Percentiles rank a stretch among this genome's conserved stretches.
Evolutionary conservation across 1,139 yeast genomes (phyloP).

Genomic region (Casaregolazyma lundiana): DNA sequence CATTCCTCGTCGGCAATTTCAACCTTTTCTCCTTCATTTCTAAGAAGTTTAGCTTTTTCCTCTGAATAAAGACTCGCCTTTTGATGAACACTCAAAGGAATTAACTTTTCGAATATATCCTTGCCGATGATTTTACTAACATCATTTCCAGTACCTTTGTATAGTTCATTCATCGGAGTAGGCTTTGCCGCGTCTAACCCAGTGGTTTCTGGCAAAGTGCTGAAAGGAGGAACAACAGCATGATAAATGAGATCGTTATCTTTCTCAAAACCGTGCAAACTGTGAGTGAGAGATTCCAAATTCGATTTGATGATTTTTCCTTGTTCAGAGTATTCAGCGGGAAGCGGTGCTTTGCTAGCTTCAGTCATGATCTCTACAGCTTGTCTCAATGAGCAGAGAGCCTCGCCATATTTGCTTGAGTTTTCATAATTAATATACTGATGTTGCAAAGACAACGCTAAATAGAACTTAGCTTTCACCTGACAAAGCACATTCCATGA

Average conservation of each 20-base stretch:
- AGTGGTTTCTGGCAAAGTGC: constrained; percentile 55
- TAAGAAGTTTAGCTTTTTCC: constrained; percentile 71
- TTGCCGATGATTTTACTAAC: constrained; percentile 46
- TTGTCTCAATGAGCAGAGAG: constrained; percentile 61
- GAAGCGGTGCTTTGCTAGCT: constrained; percentile 21
- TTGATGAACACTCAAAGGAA: constrained; percentile 85
- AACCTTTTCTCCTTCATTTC: constrained; percentile 69
- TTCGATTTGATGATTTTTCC: constrained; percentile 24
- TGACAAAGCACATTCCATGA: constrained; percentile 42
- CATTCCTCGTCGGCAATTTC: constrained; percentile 80
- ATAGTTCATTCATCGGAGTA: constrained; percentile 51
- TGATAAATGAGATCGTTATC: constrained; percentile 92
- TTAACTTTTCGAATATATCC: constrained; percentile 67
- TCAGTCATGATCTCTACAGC: constrained; percentile 36
- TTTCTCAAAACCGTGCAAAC: constrained; percentile 51
- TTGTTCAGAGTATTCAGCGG: constrained; percentile 22
- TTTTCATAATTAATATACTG: constrained; percentile 49
- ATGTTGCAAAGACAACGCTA: constrained; percentile 49
- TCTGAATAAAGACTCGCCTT: constrained; percentile 84
- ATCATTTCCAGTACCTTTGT: constrained; percentile 42
- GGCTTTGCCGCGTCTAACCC: constrained; percentile 75
- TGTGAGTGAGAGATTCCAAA: constrained; percentile 38
- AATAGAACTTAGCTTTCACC: constrained; percentile 43
- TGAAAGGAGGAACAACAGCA: constrained; percentile 60
- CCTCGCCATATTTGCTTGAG: constrained; percentile 62